A percentile compares a stretch with the other conserved stretches of the same genome.
Conservation (phyloP, 345 rosid species). For the Microcos paniculata region DNA sequence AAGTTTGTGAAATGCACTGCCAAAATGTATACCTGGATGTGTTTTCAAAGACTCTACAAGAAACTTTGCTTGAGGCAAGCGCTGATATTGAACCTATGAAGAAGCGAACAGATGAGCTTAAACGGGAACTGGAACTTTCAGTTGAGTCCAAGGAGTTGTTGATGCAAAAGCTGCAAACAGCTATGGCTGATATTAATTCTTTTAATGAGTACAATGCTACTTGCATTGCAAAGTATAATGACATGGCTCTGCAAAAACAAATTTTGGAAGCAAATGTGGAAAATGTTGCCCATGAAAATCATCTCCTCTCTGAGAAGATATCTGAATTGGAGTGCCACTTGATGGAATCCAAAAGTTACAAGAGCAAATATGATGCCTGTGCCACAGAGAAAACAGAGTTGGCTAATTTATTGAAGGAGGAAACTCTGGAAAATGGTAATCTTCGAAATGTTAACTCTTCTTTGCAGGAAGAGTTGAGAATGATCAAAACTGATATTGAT, state of each 20-base stretch:
- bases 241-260: constrained; percentile 56
- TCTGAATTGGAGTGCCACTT: constrained; percentile 65
- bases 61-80: constrained; percentile 61
- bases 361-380: constrained; percentile 58
- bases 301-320: constrained; percentile 59
- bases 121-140: constrained; percentile 62
- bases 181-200: constrained; percentile 63
- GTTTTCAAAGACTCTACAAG: constrained; percentile 65
- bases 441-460: constrained; percentile 45
- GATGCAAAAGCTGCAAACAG: constrained; percentile 59
- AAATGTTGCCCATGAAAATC: constrained; percentile 52
- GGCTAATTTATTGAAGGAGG: constrained; percentile 54
- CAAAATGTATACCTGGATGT: constrained; percentile 72
- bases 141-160: constrained; percentile 59
- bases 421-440: constrained; percentile 48
- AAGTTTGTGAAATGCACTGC: constrained; percentile 65
- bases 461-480: constrained; percentile 55
- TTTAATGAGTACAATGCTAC: constrained; percentile 57
- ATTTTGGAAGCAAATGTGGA: constrained; percentile 55
- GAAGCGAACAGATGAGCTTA: constrained; percentile 49
- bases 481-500: constrained; percentile 41
- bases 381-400: constrained; percentile 62
- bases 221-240: constrained; percentile 57
- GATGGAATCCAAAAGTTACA: constrained; percentile 46
- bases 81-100: constrained; percentile 46